These are phyloP conservation scores for Pseudogymnoascus sp. DNA, from an alignment of 2,329 filamentous ascomycete genomes.

Conservation along the genomic window DNA sequence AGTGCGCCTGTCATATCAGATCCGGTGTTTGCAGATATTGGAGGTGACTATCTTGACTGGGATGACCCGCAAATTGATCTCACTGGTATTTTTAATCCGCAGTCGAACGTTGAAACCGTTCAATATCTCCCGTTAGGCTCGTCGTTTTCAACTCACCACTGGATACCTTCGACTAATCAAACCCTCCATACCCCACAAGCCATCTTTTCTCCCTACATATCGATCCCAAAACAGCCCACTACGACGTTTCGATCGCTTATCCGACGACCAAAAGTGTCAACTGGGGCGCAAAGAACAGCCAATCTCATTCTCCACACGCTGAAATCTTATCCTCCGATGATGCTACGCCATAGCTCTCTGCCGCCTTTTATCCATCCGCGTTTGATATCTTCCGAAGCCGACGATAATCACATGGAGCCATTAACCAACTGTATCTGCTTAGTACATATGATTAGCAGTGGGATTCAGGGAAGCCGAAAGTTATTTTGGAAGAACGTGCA, in stretches of 20 bases:
- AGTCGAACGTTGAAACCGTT: constrained; percentile 13
- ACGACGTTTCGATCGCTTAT: constrained; percentile 22
- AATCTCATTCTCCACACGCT: constrained; percentile 33
- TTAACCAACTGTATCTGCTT: constrained; percentile 35
- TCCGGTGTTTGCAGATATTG: constrained; percentile 13
- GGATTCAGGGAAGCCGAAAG: constrained; percentile 29
- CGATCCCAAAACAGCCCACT: constrained; percentile 23
- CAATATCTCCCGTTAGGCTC: constrained; percentile 12
- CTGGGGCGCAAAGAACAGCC: constrained; percentile 27
- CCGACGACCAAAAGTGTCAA: constrained; percentile 20
- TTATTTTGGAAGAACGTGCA: constrained; percentile 38
- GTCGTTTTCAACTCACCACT: constrained; percentile 15
- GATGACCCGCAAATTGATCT: constrained; percentile 19
- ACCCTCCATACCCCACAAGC: constrained; percentile 13
- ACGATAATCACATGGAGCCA: constrained; percentile 28
- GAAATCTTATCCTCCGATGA: constrained; percentile 35
- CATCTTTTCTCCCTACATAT: constrained; percentile 13
- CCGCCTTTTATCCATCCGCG: constrained; percentile 36
- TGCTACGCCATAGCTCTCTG: constrained; percentile 30
- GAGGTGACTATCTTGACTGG: constrained; percentile 17
- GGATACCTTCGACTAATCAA: constrained; percentile 12
- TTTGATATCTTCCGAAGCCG: constrained; percentile 20
- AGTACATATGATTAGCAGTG: constrained; percentile 32
- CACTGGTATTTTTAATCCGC: constrained; percentile 16
- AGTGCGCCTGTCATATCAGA: constrained; percentile 14